A percentile compares a stretch with the other conserved stretches of the same genome.
These are phyloP conservation scores for Megacollybia platyphylla DNA, from an alignment of 1,284 basidiomycete genomes.

Conservation along the genomic window DNA sequence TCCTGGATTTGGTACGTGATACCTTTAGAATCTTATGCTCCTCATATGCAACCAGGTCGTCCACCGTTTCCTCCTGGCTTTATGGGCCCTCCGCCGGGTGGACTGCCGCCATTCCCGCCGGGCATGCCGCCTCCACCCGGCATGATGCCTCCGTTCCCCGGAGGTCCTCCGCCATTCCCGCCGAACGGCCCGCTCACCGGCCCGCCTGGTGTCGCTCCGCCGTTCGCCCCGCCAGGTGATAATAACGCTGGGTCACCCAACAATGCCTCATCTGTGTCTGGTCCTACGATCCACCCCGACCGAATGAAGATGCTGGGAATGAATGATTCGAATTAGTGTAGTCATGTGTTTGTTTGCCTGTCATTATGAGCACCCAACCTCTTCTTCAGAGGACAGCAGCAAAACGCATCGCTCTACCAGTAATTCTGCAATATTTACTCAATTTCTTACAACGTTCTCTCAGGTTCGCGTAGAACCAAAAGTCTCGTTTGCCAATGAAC, in stretches of 20 bases:
- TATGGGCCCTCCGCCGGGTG: conserved; percentile 11
- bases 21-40: conserved; percentile 32
- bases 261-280: conserved; percentile 14
- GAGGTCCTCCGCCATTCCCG: conserved; percentile 19
- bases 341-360: conserved; percentile 1
- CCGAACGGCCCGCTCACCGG: conserved; percentile 22
- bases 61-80: conserved; percentile 61
- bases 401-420: conserved; percentile 91
- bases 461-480: conserved; percentile 75
- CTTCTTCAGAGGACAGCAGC: conserved; percentile 91
- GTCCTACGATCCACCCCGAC: conserved; percentile 73
- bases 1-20: conserved; percentile 19
- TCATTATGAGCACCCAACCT: conserved; percentile 90
- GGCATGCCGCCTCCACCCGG: conserved; percentile 9
- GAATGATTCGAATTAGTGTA: conserved; percentile 7
- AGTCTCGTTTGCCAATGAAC: conserved; percentile 92
- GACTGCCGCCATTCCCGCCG: conserved; percentile 6
- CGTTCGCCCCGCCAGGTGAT: conserved; percentile 36
- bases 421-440: conserved; percentile 16
- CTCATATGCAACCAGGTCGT: conserved; percentile 37
- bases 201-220: conserved; percentile 33
- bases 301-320: conserved; percentile 69
- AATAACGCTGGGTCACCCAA: conserved; percentile 15
- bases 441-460: neutral
- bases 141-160: conserved; percentile 5